phyloP scores from a whole-genome alignment of 139 green algal species.

The Chlorella sp. region DNA sequence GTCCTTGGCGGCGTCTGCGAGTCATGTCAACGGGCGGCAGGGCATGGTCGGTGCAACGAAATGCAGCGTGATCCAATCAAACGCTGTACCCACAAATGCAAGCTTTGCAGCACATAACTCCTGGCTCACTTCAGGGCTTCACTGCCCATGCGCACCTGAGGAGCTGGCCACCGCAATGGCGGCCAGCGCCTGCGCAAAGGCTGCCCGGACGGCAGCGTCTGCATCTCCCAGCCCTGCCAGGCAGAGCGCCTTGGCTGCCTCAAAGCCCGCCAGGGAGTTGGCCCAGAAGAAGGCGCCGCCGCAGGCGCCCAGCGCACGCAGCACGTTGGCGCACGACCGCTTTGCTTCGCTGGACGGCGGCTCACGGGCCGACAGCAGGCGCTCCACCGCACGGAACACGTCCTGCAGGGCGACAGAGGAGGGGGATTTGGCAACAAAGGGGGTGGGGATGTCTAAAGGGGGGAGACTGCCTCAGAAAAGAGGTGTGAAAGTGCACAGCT shows the following conservation, averaged over 20 bases:
- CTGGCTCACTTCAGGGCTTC: not conserved
- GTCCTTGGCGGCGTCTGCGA: conserved; percentile 6
- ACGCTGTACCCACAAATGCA: too few species aligned
- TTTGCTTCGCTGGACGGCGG: conserved; percentile 9
- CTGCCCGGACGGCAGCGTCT: conserved; percentile 50
- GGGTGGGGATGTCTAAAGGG: too few species aligned
- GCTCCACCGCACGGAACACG: conserved; percentile 59
- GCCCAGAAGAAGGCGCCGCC: conserved; percentile 73
- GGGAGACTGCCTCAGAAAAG: too few species aligned
- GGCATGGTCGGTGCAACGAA: too few species aligned
- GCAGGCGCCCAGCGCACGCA: conserved; percentile 58
- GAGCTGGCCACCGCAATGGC: conserved; percentile 61
- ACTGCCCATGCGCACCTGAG: not conserved
- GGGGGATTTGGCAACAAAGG: too few species aligned
- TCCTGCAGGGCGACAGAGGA: conserved; percentile 35
- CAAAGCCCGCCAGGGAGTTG: conserved; percentile 53
- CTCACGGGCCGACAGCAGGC: conserved; percentile 43
- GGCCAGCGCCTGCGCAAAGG: conserved; percentile 65
- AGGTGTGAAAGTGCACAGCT: too few species aligned
- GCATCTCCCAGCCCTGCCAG: conserved; percentile 56
- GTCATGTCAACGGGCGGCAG: too few species aligned
- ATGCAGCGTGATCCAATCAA: too few species aligned
- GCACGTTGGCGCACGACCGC: conserved; percentile 45
- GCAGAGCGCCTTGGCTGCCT: conserved; percentile 60
- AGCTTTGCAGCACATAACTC: too few species aligned